Evolutionary conservation across 495 filamentous ascomycete species (phyloP), one percentile per base, ranked within the genome.

Genomic region (Platismatia glauca): DNA sequence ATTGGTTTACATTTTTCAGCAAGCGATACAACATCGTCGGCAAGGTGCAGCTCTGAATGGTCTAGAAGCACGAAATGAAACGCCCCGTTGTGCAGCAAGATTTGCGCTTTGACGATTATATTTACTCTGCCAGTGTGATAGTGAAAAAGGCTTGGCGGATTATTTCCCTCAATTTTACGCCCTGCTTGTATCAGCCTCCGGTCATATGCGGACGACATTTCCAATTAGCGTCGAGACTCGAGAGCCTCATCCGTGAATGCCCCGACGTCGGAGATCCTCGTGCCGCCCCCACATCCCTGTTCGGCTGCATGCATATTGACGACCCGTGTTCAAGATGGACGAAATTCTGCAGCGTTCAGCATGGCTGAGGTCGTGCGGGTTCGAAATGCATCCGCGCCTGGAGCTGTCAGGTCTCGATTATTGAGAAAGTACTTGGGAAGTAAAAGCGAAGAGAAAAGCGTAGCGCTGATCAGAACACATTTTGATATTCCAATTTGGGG

Each of bases 11-110:
- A 5, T 98, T 95, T 77, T 98, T 97, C 77, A 87, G 85, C 68
- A 98, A 97, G 76, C 80, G 94, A 46, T 98, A 98, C 72, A 96
- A 93, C 69, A 84, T 97, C 61, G 86, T 97, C 46, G 94, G 94
- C 38, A 83, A 83, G 72, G 88, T 95, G 43, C 53, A 63, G 56
- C 39, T n/a, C n/a, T 58, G 50, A 31, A 56, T 16, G 34, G 8
- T 58, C 55, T 56, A 58, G 39, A 34, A 38, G 24, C 55, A 20
- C 43, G 15, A 53, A 48, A 31, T 34, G 27, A 41, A 44, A 62
- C 60, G 60, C 60, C 60, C 33, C 43, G 52, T 29, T 56, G 53
- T 44, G 60, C 50, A 34, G 60, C 55, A 55, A 56, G 29, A 29
- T 43, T 43, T 55, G 39, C 60, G 60, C 60, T 55, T 62, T 56